Base-by-base conservation (phyloP, 148 eudicot genomes). In the Rhododendron molle region DNA sequence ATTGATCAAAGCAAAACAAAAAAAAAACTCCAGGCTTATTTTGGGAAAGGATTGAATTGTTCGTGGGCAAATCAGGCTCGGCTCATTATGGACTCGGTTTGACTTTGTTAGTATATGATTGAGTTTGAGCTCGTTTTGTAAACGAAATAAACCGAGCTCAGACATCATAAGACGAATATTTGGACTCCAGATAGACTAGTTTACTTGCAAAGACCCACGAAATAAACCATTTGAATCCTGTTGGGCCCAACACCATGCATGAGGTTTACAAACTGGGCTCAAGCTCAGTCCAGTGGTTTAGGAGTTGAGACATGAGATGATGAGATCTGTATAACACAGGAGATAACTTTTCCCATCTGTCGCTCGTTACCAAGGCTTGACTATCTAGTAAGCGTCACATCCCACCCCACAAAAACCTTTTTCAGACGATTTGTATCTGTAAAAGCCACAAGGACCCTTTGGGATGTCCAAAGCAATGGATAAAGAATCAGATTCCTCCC, bases 311-410 rank as follows among this genome's bases (percentile, higher is more conserved):
- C 65, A 58, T 8, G 65, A 58, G 65, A 32, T 32, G 34, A 32
- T 32, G 34, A 32, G 34, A 32, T 32, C 34, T 32, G 34, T 32
- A 32, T 32, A 32, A 32, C 1, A 32, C 34, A 32, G 34, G 34
- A 32, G 34, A 32, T 32, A 32, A 32, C 73, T 67, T 67, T 67
- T 2, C 73, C 40, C 76, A 71, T 71, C 76, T 32, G 76, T 71
- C 2, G 76, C 13, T 71, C 76, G 1, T 13, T 71, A 1, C 76
- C 36, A 13, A 71, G 20, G 76, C 38, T 71, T 71, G 76, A 71
- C 76, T 71, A 71, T 71, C 76, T 12, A 71, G 76, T 71, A 71
- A 71, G 38, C 38, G 76, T 71, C 76, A 30, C 76, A 71, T 71
- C 76, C 13, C 71, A 16, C 71, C 76, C 40, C 76, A 71, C 76